Base-by-base conservation (phyloP, 2,329 filamentous ascomycete species). In the Phaeosphaeriaceae sp. region DNA sequence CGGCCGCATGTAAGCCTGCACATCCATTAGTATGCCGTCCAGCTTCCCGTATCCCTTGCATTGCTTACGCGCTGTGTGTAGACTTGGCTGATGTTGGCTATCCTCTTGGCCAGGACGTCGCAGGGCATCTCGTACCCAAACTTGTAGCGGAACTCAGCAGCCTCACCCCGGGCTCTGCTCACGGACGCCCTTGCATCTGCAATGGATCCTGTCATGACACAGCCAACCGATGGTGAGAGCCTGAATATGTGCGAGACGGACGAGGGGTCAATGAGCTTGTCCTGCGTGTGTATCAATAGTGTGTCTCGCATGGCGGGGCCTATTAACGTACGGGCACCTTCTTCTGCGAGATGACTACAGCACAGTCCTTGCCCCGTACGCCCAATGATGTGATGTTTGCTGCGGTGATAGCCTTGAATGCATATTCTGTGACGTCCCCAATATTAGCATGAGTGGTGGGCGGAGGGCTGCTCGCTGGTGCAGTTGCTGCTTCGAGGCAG, bases 51-150 rank as follows among this genome's bases (percentile, higher is more conserved):
- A 46, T 22, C 28, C 40, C 15, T 32, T 19, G 30, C 44, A 42
- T 15, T 63, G 65, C 86, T 79, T 82, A 98, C 95, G 80, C 93
- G 86, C 83, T 99, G 95, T 70, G 95, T 99, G 82, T 98, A 99
- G 67, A 99, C 95, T 82, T 99, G 95, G 81, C 93, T 97, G 84
- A 99, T 97, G 82, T 99, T 99, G 78, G 95, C 95, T 81, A 99
- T 84, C 77, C 95, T 88, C 88, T 99, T 99, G 66, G 95, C 92
- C 74, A 99, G 83, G 53, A 93, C 95, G 81, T 99, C 95, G 79
- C 93, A 97, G 60, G 95, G 95, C 95, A 99, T 99, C 85, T 99
- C 95, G 81, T 99, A 99, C 75, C 95, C 95, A 78, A 89, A 97
- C 84, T 97, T 97, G 89, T 99, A 99, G 81, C 90, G 89, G 84